A percentile compares a stretch with the other conserved stretches of the same genome.
These are phyloP conservation scores for Cryptococcus sp. DNA, from an alignment of 1,284 basidiomycete species.

Conservation along the genomic window DNA sequence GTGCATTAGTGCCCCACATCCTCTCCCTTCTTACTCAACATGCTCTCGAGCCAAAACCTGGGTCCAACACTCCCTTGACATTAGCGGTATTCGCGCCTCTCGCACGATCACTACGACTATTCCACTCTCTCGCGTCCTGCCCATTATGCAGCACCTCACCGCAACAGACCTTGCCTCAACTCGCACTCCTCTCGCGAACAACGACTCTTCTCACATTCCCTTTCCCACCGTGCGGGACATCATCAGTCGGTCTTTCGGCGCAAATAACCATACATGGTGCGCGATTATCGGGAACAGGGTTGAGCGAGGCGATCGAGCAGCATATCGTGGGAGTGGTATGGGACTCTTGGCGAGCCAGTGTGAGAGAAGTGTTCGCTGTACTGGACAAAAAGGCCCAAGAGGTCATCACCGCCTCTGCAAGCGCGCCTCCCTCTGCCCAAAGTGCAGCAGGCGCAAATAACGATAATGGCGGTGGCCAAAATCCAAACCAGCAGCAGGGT, in stretches of 20 bases:
- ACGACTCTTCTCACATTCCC: slow-evolving; percentile 51
- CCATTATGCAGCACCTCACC: slow-evolving; percentile 43
- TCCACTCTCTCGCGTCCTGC: slow-evolving; percentile 44
- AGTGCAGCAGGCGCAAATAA: slow-evolving; percentile 10
- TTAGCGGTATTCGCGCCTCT: slow-evolving; percentile 46
- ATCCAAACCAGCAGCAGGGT: background rate
- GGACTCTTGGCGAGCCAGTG: slow-evolving; percentile 51
- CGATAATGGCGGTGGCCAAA: background rate
- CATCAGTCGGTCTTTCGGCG: slow-evolving; percentile 38
- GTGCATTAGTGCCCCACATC: slow-evolving; percentile 45
- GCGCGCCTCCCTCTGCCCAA: background rate
- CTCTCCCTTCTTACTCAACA: slow-evolving; percentile 43
- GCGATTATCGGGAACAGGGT: slow-evolving; percentile 45
- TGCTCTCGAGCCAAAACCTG: slow-evolving; percentile 47
- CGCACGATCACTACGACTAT: slow-evolving; percentile 44
- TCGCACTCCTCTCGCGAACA: slow-evolving; percentile 49
- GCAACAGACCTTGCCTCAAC: slow-evolving; percentile 52
- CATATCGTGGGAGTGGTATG: slow-evolving; percentile 53
- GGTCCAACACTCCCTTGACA: slow-evolving; percentile 46
- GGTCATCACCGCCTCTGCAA: slow-evolving; percentile 40
- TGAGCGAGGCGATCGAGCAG: slow-evolving; percentile 51
- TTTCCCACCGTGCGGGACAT: slow-evolving; percentile 41
- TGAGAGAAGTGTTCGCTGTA: slow-evolving; percentile 48
- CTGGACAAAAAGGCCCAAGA: slow-evolving; percentile 50
- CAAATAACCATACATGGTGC: slow-evolving; percentile 51